A percentile compares a stretch with the other conserved stretches of the same genome.
phyloP scores from a whole-genome alignment of 768 basidiomycete species.

The Gloeophyllum trabeum region DNA sequence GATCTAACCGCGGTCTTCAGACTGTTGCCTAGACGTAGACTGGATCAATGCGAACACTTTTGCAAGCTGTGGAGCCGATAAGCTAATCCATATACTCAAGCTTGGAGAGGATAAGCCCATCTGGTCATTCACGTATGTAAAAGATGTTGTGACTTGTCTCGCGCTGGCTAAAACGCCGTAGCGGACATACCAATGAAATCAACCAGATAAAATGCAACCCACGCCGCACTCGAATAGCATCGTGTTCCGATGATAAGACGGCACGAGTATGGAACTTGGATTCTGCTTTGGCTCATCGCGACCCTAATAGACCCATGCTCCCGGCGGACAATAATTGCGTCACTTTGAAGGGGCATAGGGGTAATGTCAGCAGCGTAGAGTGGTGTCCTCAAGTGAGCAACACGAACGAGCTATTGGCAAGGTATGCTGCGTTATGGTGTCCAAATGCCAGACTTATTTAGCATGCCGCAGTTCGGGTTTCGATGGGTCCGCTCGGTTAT shows the following conservation, averaged over 20 bases:
- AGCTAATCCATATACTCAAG: slow-evolving; percentile 47
- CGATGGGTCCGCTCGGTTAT: slow-evolving; percentile 69
- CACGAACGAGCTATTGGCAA: slow-evolving; percentile 62
- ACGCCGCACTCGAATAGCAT: slow-evolving; percentile 56
- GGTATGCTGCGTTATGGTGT: no score
- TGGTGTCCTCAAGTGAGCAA: slow-evolving; percentile 56
- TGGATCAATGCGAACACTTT: slow-evolving; percentile 68
- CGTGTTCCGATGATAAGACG: slow-evolving; percentile 75
- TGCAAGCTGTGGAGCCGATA: slow-evolving; percentile 66
- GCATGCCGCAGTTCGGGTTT: slow-evolving; percentile 51
- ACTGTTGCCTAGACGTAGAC: slow-evolving; percentile 72
- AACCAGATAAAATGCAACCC: slow-evolving; percentile 68
- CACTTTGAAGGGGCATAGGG: slow-evolving; percentile 51
- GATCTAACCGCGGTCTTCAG: slow-evolving; percentile 19
- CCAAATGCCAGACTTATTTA: no score
- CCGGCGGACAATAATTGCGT: no score
- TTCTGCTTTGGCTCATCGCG: no score
- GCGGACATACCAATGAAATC: slow-evolving; percentile 68
- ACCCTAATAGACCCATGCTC: no score
- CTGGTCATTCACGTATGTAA: slow-evolving; percentile 48
- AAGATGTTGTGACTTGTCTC: not conserved
- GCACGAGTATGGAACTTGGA: slow-evolving; percentile 69
- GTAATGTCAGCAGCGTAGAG: slow-evolving; percentile 50
- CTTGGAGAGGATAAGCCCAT: slow-evolving; percentile 42
- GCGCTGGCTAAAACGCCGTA: slow-evolving; percentile 13